Evolutionary conservation across 768 basidiomycete genomes (phyloP).

Genomic region (Mycena galericulata): DNA sequence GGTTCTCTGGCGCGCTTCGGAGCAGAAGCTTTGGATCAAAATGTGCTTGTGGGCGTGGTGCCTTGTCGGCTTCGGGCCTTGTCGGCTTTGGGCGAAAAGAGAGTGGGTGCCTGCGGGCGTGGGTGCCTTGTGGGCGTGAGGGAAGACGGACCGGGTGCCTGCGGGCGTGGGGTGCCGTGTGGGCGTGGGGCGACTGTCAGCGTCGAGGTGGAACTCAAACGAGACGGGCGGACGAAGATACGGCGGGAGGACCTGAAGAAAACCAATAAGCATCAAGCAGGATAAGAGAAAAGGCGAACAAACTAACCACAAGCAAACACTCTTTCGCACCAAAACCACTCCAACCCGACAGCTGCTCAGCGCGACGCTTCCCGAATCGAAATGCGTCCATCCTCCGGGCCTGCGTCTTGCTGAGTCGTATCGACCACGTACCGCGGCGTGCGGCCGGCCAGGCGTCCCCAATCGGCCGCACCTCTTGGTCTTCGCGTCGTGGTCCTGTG

Average conservation of each 20-base stretch:
- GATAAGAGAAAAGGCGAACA: background rate
- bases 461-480: constrained; percentile 12
- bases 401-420: constrained; percentile 6
- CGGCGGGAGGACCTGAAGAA: background rate
- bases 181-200: constrained; percentile 8
- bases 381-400: constrained; percentile 17
- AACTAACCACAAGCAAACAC: background rate
- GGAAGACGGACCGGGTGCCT: background rate
- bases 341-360: constrained; percentile 10
- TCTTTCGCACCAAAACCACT: background rate
- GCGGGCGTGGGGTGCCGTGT: constrained; percentile 8
- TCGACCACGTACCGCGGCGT: constrained; percentile 10
- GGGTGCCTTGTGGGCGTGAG: constrained; percentile 16
- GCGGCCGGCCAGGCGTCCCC: constrained; percentile 10
- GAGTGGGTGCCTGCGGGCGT: constrained; percentile 2
- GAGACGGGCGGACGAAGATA: background rate
- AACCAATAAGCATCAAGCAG: background rate
- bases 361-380: constrained; percentile 20
- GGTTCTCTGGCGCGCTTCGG: too few relatives aligned
- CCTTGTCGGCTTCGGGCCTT: background rate
- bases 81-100: too few relatives aligned
- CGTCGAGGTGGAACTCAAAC: background rate
- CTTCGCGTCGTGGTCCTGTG: constrained; percentile 16
- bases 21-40: too few relatives aligned
- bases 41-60: too few relatives aligned